Evolutionary conservation across 2,329 filamentous ascomycete genomes (phyloP).

Genomic region (Truncatella angustata): DNA sequence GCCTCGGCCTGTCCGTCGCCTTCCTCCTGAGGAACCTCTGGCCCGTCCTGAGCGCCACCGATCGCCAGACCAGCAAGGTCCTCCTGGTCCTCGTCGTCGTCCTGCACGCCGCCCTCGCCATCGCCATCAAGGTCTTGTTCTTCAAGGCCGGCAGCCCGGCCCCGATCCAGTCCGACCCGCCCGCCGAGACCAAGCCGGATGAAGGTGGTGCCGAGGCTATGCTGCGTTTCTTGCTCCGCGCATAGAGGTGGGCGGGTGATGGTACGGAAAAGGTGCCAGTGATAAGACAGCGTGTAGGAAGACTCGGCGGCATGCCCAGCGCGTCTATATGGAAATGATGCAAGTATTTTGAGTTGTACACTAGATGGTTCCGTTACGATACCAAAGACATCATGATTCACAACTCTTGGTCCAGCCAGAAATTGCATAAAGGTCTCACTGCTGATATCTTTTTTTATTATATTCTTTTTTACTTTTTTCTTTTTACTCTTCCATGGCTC

Average conservation of each 20-base stretch:
- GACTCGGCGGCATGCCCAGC: slow-evolving; percentile 2
- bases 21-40: slow-evolving; percentile 86
- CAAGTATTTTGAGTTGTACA: slow-evolving; percentile 8
- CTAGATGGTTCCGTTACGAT: slow-evolving; percentile 1
- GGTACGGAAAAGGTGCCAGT: neutral
- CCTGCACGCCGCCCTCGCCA: slow-evolving; percentile 83
- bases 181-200: slow-evolving; percentile 14
- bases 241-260: neutral
- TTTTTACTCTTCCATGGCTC: no score
- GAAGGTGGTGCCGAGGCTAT: slow-evolving; percentile 14
- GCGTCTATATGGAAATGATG: neutral
- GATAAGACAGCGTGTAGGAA: neutral
- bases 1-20: slow-evolving; percentile 76
- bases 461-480: no score
- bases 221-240: slow-evolving; percentile 8
- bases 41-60: slow-evolving; percentile 88
- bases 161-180: slow-evolving; percentile 21
- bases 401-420: no score
- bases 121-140: slow-evolving; percentile 96
- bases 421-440: no score
- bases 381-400: no score
- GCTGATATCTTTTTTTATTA: no score
- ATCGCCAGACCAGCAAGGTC: slow-evolving; percentile 86
- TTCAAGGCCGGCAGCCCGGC: slow-evolving; percentile 77
- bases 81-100: slow-evolving; percentile 80